Evolutionary conservation across 257 asterid genomes (phyloP), one percentile per base, ranked within the genome.

Genomic region (Petrea volubilis): DNA sequence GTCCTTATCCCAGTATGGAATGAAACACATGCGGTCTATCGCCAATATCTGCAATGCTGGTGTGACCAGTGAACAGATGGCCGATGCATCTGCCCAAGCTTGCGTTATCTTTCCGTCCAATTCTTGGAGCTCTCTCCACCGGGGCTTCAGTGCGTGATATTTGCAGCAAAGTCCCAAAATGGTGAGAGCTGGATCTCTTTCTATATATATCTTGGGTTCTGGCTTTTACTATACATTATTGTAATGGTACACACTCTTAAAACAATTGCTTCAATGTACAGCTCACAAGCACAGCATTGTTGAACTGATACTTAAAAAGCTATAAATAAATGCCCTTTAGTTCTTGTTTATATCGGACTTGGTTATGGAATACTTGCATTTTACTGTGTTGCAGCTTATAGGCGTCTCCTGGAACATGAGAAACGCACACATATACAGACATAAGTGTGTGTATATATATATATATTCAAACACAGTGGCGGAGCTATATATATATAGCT

Each of bases 1-100:
- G 21, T 88, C 97, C 13, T 74, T 94, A 40, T 86, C 98, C 71
- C 98, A 91, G 57, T 94, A 94, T 53, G 99, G 99, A 68, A 90
- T 91, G 96, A 94, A 90, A 78, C 99, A 94, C 83, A 92, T 88
- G 99, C 95, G 99, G 13, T 83, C 98, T 3, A 73, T 94, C 34
- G 99, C 97, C 38, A 91, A 91, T 73, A 84, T 94, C 28, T 94
- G 99, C 88, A 94, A 94, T 11, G 84, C 87, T 17, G 95, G 97
- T n/a, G 83, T 90, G 66, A 75, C 43, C 10, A 69, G 0, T 55
- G 93, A 85, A 56, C 97, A 85, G 79, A 85, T 94, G 98, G 90
- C 78, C 0, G 96, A 89, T 74, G 99, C 86, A 29, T 88, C 97
- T 0, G 81, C 86, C 3, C 96, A 89, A 79, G 96, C 97, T 34